A percentile compares a stretch with the other conserved stretches of the same genome.
These are phyloP conservation scores for Houttuynia cordata DNA, from an alignment of 164 flowering plant species.

Conservation along the genomic window DNA sequence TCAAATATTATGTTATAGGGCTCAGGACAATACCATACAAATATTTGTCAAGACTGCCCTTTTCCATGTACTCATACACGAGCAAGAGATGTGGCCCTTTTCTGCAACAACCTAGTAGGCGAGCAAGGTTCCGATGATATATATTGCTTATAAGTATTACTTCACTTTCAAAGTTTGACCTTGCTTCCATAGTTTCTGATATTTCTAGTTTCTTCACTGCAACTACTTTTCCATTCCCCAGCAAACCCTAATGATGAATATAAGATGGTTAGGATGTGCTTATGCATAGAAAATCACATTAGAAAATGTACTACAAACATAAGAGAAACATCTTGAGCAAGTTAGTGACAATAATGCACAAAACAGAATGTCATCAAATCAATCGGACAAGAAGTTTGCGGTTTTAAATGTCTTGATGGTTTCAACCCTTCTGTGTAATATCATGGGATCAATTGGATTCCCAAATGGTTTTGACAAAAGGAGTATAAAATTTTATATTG, in stretches of 20 bases:
- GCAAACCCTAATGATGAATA: not conserved
- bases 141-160: constrained; percentile 49
- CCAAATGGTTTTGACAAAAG: no score
- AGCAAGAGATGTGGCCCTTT: constrained; percentile 38
- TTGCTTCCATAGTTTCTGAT: constrained; percentile 18
- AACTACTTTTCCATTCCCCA: constrained; percentile 26
- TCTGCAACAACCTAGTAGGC: constrained; percentile 48
- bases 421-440: no score
- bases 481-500: no score
- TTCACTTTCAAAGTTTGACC: constrained; percentile 33
- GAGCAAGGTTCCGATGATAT: constrained; percentile 47
- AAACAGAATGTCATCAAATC: no score
- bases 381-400: no score
- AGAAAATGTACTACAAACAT: not conserved
- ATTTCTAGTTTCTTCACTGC: constrained; percentile 45
- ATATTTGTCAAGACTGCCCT: constrained; percentile 45
- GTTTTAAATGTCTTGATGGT: no score
- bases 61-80: constrained; percentile 46
- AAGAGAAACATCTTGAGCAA: not conserved
- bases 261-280: no score
- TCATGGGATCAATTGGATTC: no score
- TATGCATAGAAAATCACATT: no score
- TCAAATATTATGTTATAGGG: no score
- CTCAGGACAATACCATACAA: constrained; percentile 20
- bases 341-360: no score